Evolutionary conservation across 345 rosid species (phyloP).

Genomic region (Arabidopsis arenosa): DNA sequence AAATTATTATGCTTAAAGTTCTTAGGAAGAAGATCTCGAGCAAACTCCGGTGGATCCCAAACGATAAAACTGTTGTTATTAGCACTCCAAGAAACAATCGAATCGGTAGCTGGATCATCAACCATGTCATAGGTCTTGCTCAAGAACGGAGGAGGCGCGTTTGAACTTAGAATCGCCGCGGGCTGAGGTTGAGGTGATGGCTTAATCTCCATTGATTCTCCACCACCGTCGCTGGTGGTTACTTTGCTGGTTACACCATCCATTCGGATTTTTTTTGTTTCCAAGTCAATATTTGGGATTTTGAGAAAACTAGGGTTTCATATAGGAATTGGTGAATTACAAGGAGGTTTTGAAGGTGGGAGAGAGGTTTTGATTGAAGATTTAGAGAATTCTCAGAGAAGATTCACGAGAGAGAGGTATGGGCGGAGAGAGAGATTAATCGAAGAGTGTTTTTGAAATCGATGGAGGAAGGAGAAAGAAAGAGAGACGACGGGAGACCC

Average conservation of each 20-base stretch:
- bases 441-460: neutral
- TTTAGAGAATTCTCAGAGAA: neutral
- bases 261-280: neutral
- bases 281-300: neutral
- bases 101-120: conserved; percentile 74
- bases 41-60: conserved; percentile 91
- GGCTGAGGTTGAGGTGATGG: conserved; percentile 50
- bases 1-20: conserved; percentile 89
- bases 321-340: neutral
- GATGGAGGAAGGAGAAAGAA: neutral
- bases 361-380: neutral
- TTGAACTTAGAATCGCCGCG: conserved; percentile 50
- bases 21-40: conserved; percentile 81
- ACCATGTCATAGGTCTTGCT: conserved; percentile 98
- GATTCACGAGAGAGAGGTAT: neutral
- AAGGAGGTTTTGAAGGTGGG: neutral
- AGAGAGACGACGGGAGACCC: conserved; percentile 20
- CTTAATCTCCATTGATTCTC: conserved; percentile 29
- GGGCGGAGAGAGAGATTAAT: neutral
- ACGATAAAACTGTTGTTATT: conserved; percentile 85
- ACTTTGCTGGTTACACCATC: conserved; percentile 19
- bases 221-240: conserved; percentile 14
- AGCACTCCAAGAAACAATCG: conserved; percentile 79
- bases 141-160: conserved; percentile 85
- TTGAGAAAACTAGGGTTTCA: conserved; percentile 2